Evolutionary conservation across 331 rosid genomes (phyloP).

Genomic region (Acacia pycnantha): DNA sequence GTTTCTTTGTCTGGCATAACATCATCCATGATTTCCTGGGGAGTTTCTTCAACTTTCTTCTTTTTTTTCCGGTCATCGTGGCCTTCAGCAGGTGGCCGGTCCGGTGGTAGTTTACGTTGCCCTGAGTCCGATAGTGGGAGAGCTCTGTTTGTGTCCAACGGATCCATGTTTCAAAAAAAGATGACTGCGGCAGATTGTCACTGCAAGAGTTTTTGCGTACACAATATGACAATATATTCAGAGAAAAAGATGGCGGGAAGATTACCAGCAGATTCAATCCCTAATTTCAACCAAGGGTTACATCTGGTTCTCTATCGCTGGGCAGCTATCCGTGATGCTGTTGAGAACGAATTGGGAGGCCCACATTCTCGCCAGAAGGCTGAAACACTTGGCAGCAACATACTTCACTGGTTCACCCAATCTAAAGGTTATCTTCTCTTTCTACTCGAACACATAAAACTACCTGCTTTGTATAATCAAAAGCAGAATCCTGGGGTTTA

Average conservation of each 20-base stretch:
- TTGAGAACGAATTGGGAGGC: conserved; percentile 71
- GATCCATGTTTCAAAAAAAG: too few relatives aligned
- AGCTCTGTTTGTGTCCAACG: too few relatives aligned
- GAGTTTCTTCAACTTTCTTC: too few relatives aligned
- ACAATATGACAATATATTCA: neutral
- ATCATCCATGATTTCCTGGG: too few relatives aligned
- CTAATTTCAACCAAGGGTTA: conserved; percentile 47
- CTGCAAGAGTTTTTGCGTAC: neutral
- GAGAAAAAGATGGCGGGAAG: conserved; percentile 32
- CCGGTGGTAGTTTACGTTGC: too few relatives aligned
- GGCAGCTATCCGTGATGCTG: conserved; percentile 57
- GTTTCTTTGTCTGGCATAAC: too few relatives aligned
- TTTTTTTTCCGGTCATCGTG: too few relatives aligned
- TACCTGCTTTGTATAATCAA: too few relatives aligned
- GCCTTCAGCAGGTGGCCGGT: too few relatives aligned
- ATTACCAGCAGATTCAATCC: conserved; percentile 32
- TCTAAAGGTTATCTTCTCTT: conserved; percentile 31
- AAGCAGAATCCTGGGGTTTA: too few relatives aligned
- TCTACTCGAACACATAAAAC: neutral
- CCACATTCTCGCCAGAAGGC: conserved; percentile 52
- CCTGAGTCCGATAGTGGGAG: too few relatives aligned
- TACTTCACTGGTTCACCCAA: conserved; percentile 50
- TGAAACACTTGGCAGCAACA: conserved; percentile 36
- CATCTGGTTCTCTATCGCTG: conserved; percentile 44
- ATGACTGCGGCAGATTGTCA: too few relatives aligned